Base-by-base conservation (phyloP, 805 yeast genomes). In the Candida glaebosa region DNA sequence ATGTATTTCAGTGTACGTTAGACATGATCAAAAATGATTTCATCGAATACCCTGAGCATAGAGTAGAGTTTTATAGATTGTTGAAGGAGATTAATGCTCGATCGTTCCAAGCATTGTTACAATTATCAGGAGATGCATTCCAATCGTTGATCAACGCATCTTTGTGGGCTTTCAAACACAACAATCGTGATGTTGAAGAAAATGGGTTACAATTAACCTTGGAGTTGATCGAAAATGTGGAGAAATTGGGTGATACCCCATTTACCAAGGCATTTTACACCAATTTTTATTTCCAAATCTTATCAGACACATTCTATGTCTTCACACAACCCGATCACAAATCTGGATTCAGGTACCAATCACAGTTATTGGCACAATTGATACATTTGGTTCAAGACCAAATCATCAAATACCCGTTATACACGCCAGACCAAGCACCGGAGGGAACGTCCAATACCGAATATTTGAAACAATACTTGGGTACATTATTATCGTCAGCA, bases 81-180 rank as follows among this genome's bases (percentile, higher is more conserved):
- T 74, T 93, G 58, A 83, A 90, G 53, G 95, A 87, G 45, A 91
- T 93, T 57, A 84, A 93, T 63, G 65, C 81, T 51, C 84, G 85
- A 57, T 82, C 93, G 14, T 93, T 93, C 74, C 76, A 79, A 44
- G 96, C 97, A 1, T 74, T 93, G 50, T 72, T 88, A 45, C 86
- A 88, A 61, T 76, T 93, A 49, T 95, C 97, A 7, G 91, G 95
- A 3, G 89, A 81, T 48, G 95, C 96, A 18, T 91, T 93, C 76
- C 89, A 86, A 58, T 77, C 88, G 44, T 84, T 93, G 43, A 81
- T 93, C 45, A 91, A 89, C 65, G 95, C 98, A 2, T 90, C 96
- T 35, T 73, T 93, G 56, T 93, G 99, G 99, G 97, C 98, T 0
- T 87, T 93, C 63, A 91, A 93, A 66, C 99, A 93, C 63, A 93